Percentiles rank a stretch among this genome's conserved stretches.
Evolutionary conservation across 2,329 filamentous ascomycete genomes (phyloP).

Genomic region (Fusarium sp.): DNA sequence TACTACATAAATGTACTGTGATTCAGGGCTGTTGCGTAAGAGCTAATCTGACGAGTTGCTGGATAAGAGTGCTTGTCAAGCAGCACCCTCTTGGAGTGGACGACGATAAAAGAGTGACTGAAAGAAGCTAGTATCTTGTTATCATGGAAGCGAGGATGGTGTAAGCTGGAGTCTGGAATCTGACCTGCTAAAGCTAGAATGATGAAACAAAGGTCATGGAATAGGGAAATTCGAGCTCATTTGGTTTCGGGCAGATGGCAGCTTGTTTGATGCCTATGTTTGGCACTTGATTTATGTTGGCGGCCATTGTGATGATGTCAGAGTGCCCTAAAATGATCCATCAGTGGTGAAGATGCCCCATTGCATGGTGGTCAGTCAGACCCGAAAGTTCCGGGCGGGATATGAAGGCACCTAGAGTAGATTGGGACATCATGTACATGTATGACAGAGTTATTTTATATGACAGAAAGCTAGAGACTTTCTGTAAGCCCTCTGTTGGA

Average conservation of each 20-base stretch:
- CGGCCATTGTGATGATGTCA: conserved; percentile 8
- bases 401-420: not conserved
- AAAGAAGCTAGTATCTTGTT: conserved; percentile 26
- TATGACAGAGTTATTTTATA: not conserved
- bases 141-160: conserved; percentile 17
- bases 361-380: conserved; percentile 15
- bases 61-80: conserved; percentile 6
- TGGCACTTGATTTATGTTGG: not conserved
- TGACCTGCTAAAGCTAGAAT: conserved; percentile 15
- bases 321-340: conserved; percentile 4
- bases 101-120: conserved; percentile 12
- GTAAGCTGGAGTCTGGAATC: conserved; percentile 36
- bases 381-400: conserved; percentile 1
- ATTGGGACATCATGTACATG: not conserved
- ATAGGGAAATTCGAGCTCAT: not conserved
- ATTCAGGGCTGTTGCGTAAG: not conserved
- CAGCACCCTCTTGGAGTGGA: conserved; percentile 8
- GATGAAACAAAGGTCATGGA: not conserved
- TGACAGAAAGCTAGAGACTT: not conserved
- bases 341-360: conserved; percentile 9
- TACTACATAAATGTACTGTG: not conserved
- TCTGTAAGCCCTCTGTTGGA: not conserved
- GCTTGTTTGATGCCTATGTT: not conserved
- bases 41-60: not conserved
- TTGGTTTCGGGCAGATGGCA: no score